phyloP scores from a whole-genome alignment of 495 filamentous ascomycete genomes.

The Xylaria intraflava region DNA sequence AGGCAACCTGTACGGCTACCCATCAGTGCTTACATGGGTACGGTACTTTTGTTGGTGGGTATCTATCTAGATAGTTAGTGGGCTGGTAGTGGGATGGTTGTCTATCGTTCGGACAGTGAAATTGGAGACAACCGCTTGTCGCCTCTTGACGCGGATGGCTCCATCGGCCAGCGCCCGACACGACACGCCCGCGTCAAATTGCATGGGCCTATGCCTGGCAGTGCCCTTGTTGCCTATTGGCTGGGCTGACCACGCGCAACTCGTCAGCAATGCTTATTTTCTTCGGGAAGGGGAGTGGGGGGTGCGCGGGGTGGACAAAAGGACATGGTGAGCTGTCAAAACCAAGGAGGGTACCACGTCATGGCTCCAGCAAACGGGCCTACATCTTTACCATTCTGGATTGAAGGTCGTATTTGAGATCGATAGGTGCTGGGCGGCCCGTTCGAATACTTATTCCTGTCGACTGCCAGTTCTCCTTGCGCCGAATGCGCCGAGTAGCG shows the following conservation, averaged over 20 bases:
- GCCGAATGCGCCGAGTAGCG: neutral
- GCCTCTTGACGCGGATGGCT: conserved; percentile 29
- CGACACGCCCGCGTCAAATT: conserved; percentile 39
- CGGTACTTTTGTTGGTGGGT: neutral
- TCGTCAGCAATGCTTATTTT: conserved; percentile 29
- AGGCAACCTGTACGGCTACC: too few relatives aligned
- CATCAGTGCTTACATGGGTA: too few relatives aligned
- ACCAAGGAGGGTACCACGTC: conserved; percentile 13
- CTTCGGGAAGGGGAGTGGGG: too few relatives aligned
- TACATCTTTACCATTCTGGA: too few relatives aligned
- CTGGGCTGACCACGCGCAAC: conserved; percentile 26
- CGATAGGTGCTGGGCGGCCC: neutral
- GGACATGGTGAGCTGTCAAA: conserved; percentile 1
- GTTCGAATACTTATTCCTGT: neutral
- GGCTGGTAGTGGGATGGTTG: neutral
- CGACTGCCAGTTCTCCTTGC: too few relatives aligned
- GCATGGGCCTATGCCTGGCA: conserved; percentile 37
- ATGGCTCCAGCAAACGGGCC: too few relatives aligned
- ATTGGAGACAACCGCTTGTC: conserved; percentile 19
- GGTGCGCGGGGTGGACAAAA: conserved; percentile 9
- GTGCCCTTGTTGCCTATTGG: conserved; percentile 30
- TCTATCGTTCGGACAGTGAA: neutral
- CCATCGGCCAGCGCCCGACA: conserved; percentile 22
- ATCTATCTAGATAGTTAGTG: neutral
- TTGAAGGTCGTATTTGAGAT: conserved; percentile 5